These are phyloP conservation scores for Neonectria ditissima DNA, from an alignment of 2,329 filamentous ascomycete species.

Conservation along the genomic window DNA sequence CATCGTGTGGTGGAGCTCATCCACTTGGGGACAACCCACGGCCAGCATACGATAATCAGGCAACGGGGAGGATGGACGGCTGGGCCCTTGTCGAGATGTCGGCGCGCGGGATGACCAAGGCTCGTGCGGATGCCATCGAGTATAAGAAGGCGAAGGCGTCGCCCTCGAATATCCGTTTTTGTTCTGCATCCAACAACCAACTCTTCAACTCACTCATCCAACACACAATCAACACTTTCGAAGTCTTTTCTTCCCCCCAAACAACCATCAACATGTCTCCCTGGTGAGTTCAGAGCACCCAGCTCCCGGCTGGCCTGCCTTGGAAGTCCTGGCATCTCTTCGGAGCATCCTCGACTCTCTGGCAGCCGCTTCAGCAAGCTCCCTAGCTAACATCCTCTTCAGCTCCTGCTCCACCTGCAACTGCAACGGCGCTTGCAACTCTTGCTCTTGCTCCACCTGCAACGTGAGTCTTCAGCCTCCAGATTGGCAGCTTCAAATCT, in stretches of 20 bases:
- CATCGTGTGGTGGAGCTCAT: constrained; percentile 33
- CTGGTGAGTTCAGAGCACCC: constrained; percentile 37
- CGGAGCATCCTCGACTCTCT: constrained; percentile 4
- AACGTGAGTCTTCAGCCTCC: constrained; percentile 27
- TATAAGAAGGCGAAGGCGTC: constrained; percentile 43
- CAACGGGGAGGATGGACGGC: constrained; percentile 30
- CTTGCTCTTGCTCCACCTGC: constrained; percentile 44
- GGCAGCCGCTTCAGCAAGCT: background rate
- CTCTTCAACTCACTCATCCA: constrained; percentile 31
- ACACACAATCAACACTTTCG: constrained; percentile 39
- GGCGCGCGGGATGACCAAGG: constrained; percentile 27
- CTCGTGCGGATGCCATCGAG: constrained; percentile 26
- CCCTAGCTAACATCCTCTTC: constrained; percentile 1
- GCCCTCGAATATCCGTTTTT: constrained; percentile 29
- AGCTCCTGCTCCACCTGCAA: constrained; percentile 39
- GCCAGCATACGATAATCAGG: constrained; percentile 40
- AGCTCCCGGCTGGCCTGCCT: constrained; percentile 5
- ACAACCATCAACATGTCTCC: constrained; percentile 46
- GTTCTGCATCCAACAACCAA: constrained; percentile 43
- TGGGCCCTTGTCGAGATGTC: constrained; percentile 15
- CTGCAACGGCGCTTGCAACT: constrained; percentile 38
- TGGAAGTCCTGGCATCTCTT: constrained; percentile 9
- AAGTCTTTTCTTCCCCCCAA: constrained; percentile 40
- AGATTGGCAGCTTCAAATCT: background rate
- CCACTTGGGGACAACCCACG: constrained; percentile 34